These are phyloP conservation scores for Apiospora hydei DNA, from an alignment of 2,329 filamentous ascomycete species.

Conservation along the genomic window DNA sequence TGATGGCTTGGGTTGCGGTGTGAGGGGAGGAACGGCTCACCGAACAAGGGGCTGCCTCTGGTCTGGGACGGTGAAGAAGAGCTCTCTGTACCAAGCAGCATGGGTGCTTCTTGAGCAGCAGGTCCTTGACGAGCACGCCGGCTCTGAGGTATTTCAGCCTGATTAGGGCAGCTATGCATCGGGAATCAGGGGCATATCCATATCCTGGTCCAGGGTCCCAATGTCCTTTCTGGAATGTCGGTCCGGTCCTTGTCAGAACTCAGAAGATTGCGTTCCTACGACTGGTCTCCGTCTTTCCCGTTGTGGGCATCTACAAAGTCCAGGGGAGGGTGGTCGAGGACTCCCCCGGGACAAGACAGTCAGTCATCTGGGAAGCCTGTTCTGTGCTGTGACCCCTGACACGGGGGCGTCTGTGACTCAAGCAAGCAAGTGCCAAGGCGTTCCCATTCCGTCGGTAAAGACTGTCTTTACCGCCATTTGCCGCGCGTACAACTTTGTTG, in stretches of 20 bases:
- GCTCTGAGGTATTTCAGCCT: constrained; percentile 4
- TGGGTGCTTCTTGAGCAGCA: not conserved
- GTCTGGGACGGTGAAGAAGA: not conserved
- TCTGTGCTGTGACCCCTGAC: not conserved
- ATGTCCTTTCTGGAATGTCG: constrained; percentile 10
- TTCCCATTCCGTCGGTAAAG: not conserved
- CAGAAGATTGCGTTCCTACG: not conserved
- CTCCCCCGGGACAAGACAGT: not conserved
- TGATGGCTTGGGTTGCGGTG: constrained; percentile 9
- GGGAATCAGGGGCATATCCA: not conserved
- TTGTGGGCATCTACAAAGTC: not conserved
- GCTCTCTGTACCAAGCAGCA: constrained; percentile 8
- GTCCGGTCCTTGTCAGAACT: not conserved
- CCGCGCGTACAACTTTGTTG: constrained; percentile 3
- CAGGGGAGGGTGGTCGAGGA: not conserved
- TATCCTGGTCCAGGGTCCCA: not conserved
- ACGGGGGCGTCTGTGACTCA: not conserved
- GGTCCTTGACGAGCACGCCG: not conserved
- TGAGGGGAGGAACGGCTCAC: constrained; percentile 7
- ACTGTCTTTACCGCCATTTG: constrained; percentile 9
- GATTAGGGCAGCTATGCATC: constrained; percentile 19
- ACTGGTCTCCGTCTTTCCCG: not conserved
- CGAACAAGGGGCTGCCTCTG: not conserved
- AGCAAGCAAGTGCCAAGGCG: not conserved
- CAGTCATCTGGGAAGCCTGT: not conserved